Evolutionary conservation across 2,329 filamentous ascomycete genomes (phyloP).

Genomic region (Colletotrichum spaethianum): DNA sequence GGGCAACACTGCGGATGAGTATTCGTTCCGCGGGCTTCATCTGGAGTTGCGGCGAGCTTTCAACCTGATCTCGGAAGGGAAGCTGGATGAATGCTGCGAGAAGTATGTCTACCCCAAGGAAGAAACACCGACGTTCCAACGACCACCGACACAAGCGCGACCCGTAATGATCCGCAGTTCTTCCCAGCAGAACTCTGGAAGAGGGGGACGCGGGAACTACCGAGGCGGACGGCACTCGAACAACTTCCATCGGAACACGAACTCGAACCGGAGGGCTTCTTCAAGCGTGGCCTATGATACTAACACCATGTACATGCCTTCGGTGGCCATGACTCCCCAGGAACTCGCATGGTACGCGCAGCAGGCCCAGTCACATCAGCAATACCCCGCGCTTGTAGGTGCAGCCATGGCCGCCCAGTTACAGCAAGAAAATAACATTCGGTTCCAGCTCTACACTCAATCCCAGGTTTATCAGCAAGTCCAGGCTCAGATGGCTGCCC

Average conservation of each 20-base stretch:
- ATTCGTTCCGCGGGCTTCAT: constrained; percentile 92
- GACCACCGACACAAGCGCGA: constrained; percentile 67
- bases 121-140: constrained; percentile 74
- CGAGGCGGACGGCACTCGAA: constrained; percentile 65
- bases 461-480: constrained; percentile 43
- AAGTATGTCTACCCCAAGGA: constrained; percentile 90
- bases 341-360: constrained; percentile 65
- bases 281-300: constrained; percentile 68
- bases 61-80: constrained; percentile 82
- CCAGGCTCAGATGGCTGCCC: constrained; percentile 41
- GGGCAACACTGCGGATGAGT: constrained; percentile 96
- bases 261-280: constrained; percentile 66
- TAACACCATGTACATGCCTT: constrained; percentile 60
- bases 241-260: constrained; percentile 59
- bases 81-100: constrained; percentile 87
- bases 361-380: constrained; percentile 54
- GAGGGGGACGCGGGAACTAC: constrained; percentile 64
- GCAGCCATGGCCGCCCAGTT: constrained; percentile 42
- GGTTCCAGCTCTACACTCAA: constrained; percentile 41
- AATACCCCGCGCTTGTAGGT: constrained; percentile 49
- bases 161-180: constrained; percentile 73
- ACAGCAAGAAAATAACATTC: constrained; percentile 42
- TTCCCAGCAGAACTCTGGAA: constrained; percentile 69
- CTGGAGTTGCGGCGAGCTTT: constrained; percentile 91
- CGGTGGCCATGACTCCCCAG: constrained; percentile 59